Conservation (phyloP, 2,329 filamentous ascomycete genomes). For the Beauveria australis region DNA sequence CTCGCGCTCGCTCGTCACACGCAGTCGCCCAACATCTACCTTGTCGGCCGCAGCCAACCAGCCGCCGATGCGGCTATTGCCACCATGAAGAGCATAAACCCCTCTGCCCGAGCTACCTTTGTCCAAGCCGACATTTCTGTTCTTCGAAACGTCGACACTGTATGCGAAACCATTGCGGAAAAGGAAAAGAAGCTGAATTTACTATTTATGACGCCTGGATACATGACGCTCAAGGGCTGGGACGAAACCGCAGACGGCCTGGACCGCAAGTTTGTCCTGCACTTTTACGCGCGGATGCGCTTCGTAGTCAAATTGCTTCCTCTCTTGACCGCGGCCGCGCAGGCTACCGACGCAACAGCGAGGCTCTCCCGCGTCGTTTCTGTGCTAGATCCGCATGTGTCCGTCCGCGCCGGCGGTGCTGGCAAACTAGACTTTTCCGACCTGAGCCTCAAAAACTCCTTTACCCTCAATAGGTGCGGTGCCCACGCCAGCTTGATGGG, state of each 20-base stretch:
- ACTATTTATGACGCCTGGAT: conserved; percentile 32
- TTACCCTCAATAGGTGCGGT: conserved; percentile 20
- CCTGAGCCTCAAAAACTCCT: conserved; percentile 25
- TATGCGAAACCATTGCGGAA: conserved; percentile 32
- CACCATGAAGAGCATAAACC: not conserved
- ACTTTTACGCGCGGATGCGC: conserved; percentile 48
- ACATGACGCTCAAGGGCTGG: not conserved
- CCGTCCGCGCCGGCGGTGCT: conserved; percentile 9
- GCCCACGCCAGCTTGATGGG: conserved; percentile 37
- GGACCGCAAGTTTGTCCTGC: conserved; percentile 38
- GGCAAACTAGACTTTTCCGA: conserved; percentile 37
- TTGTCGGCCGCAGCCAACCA: conserved; percentile 32
- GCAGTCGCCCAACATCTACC: conserved; percentile 35
- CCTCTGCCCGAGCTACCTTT: conserved; percentile 25
- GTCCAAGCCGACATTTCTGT: conserved; percentile 38
- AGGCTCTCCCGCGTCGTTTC: conserved; percentile 36
- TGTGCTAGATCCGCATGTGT: conserved; percentile 27
- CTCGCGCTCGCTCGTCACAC: conserved; percentile 33
- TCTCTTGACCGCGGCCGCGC: conserved; percentile 28
- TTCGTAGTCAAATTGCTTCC: conserved; percentile 50
- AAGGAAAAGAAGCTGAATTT: conserved; percentile 35
- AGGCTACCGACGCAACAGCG: not conserved
- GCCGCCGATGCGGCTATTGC: conserved; percentile 17
- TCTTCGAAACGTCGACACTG: conserved; percentile 37
- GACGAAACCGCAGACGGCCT: conserved; percentile 49